Percentiles rank a stretch among this genome's conserved stretches.
phyloP scores from a whole-genome alignment of 495 filamentous ascomycete species.

The Elasticomyces elasticus region DNA sequence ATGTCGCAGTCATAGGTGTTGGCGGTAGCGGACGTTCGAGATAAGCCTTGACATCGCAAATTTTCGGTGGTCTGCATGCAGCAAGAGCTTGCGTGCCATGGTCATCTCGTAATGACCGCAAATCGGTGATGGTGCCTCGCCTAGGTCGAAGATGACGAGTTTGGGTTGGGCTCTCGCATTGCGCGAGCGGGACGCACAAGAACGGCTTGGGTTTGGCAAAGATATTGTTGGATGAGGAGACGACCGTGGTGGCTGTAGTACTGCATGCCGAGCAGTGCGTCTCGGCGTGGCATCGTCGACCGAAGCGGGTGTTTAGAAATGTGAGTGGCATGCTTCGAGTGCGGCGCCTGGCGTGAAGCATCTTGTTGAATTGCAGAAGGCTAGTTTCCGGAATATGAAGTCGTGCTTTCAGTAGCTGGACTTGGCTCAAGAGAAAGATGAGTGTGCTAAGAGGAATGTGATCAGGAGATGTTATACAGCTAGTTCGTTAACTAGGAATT shows the following conservation, averaged over 20 bases:
- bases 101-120: background rate
- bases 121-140: background rate
- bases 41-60: background rate
- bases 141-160: background rate
- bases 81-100: background rate
- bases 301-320: slow-evolving; percentile 2
- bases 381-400: too few species aligned
- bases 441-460: too few species aligned
- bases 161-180: background rate
- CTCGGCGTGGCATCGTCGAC: background rate
- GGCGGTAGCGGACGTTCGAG: background rate
- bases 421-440: too few species aligned
- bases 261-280: background rate
- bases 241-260: background rate
- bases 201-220: too few species aligned
- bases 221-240: background rate
- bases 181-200: background rate
- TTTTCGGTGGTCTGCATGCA: too few species aligned
- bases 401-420: too few species aligned
- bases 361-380: too few species aligned
- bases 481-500: too few species aligned
- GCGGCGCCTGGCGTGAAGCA: too few species aligned
- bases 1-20: background rate
- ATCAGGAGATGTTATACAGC: too few species aligned
- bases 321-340: slow-evolving; percentile 1